Evolutionary conservation across 2,329 filamentous ascomycete species (phyloP).

Genomic region (Neoascochyta sp.): DNA sequence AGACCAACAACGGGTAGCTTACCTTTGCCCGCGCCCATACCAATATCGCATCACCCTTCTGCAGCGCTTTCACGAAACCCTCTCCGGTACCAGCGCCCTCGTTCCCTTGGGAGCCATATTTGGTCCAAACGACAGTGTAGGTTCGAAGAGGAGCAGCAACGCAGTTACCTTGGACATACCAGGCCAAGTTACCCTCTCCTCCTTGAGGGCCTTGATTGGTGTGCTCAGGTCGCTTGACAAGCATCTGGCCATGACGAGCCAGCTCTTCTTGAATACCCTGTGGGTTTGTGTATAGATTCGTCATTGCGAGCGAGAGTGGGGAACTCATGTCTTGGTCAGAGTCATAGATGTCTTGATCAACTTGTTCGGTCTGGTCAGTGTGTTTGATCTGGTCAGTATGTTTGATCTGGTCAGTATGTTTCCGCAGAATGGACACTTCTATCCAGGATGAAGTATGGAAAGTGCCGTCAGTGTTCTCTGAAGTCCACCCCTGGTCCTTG

Average conservation of each 20-base stretch:
- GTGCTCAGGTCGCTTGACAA: slow-evolving; percentile 16
- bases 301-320: slow-evolving; percentile 5
- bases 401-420: too few relatives aligned
- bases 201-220: slow-evolving; percentile 20
- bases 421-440: slow-evolving; percentile 31
- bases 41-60: slow-evolving; percentile 24
- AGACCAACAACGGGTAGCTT: neutral
- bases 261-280: slow-evolving; percentile 3
- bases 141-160: slow-evolving; percentile 12
- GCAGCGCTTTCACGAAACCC: slow-evolving; percentile 23
- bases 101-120: slow-evolving; percentile 11
- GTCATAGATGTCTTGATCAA: too few relatives aligned
- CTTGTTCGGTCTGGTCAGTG: too few relatives aligned
- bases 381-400: too few relatives aligned
- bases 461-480: slow-evolving; percentile 20
- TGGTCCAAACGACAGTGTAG: slow-evolving; percentile 22
- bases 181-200: slow-evolving; percentile 22
- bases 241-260: slow-evolving; percentile 9
- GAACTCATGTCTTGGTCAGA: slow-evolving; percentile 3
- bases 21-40: slow-evolving; percentile 36
- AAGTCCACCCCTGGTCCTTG: slow-evolving; percentile 35
- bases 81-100: slow-evolving; percentile 25
- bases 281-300: slow-evolving; percentile 2
- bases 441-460: slow-evolving; percentile 33
- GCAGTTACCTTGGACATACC: slow-evolving; percentile 34